Percentiles rank a stretch among this genome's conserved stretches.
Conservation (phyloP, 2,329 filamentous ascomycete species). For the Ilyonectria robusta region DNA sequence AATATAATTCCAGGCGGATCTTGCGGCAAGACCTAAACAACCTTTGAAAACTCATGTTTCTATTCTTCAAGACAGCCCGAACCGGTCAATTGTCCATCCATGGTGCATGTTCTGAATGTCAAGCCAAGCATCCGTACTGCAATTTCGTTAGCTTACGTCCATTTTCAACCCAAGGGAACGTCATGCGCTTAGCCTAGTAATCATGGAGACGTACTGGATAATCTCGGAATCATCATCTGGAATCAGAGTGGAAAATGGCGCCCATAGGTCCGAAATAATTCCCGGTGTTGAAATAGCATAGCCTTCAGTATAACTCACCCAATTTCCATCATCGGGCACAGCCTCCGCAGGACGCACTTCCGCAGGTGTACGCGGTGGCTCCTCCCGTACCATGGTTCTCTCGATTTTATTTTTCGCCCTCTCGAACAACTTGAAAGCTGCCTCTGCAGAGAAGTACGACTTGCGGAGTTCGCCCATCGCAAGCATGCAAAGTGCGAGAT, state of each 20-base stretch:
- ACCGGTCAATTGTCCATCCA: neutral
- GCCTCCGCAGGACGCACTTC: neutral
- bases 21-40: too few relatives aligned
- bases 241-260: neutral
- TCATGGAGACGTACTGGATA: neutral
- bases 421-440: constrained; percentile 24
- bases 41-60: too few relatives aligned
- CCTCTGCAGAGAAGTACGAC: constrained; percentile 27
- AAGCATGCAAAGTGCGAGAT: constrained; percentile 31
- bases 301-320: neutral
- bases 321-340: neutral
- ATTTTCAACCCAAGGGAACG: neutral
- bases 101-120: constrained; percentile 6
- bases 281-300: constrained; percentile 1
- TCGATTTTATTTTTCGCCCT: constrained; percentile 14
- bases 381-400: neutral
- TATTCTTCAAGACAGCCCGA: neutral
- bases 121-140: constrained; percentile 9
- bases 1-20: too few relatives aligned
- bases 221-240: neutral
- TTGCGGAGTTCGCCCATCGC: constrained; percentile 23
- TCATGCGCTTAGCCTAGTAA: too few relatives aligned
- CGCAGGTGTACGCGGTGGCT: neutral
- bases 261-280: constrained; percentile 8
- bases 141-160: neutral